A percentile compares a stretch with the other conserved stretches of the same genome.
phyloP scores from a whole-genome alignment of 768 basidiomycete species.

The Myochromella boudieri region DNA sequence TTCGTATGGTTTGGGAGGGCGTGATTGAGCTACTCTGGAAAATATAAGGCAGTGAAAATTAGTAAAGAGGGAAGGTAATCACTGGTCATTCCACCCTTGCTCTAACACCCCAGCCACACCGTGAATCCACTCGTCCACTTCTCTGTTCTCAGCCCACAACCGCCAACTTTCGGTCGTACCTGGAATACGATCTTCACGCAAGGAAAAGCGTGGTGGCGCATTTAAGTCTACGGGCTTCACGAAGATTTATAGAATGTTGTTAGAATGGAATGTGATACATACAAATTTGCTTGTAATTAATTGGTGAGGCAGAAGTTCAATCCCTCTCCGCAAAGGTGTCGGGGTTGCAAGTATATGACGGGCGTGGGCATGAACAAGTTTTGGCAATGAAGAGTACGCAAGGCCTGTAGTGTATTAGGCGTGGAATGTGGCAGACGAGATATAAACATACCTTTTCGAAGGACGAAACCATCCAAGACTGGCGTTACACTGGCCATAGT shows the following conservation, averaged over 20 bases:
- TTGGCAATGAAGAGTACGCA: constrained; percentile 68
- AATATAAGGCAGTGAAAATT: not conserved
- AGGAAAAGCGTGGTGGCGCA: constrained; percentile 59
- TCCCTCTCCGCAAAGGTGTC: constrained; percentile 48
- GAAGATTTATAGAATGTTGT: constrained; percentile 4
- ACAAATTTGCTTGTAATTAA: constrained; percentile 83
- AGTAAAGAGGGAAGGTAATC: not conserved
- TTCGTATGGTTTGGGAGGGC: constrained; percentile 76
- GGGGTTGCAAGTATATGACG: constrained; percentile 60
- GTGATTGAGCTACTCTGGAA: constrained; percentile 56
- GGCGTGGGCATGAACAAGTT: constrained; percentile 80
- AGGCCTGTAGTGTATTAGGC: constrained; percentile 54
- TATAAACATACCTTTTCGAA: constrained; percentile 74
- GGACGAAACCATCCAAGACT: constrained; percentile 95
- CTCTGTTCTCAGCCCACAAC: constrained; percentile 72
- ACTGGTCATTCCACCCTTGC: constrained; percentile 90
- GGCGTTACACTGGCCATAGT: constrained; percentile 90
- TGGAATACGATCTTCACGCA: constrained; percentile 73
- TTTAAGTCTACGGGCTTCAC: constrained; percentile 73
- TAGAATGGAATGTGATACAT: constrained; percentile 13
- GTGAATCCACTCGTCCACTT: constrained; percentile 95
- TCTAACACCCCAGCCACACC: constrained; percentile 84
- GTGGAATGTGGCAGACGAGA: not conserved
- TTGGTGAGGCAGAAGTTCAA: constrained; percentile 83
- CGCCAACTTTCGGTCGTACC: constrained; percentile 83